Base-by-base conservation (phyloP, 2,329 filamentous ascomycete genomes). In the Trichoderma atrobrunneum region DNA sequence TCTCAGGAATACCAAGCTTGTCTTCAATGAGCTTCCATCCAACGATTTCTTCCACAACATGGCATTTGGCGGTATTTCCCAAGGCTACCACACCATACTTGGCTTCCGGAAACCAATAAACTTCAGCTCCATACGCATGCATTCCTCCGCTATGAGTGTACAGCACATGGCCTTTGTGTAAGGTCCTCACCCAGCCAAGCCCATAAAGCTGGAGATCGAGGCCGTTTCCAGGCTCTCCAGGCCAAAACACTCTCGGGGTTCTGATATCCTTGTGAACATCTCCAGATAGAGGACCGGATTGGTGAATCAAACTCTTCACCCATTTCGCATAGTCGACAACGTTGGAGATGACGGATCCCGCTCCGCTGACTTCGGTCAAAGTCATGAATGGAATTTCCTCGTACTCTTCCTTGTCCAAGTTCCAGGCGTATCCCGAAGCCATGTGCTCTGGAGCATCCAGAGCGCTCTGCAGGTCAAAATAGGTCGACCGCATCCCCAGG, bases 311-410 rank as follows among this genome's bases (percentile, higher is more conserved):
- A 24, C 84, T 85, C 30, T 80, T 79, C 3, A 88, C 74, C 87
- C 87, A 90, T 74, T 83, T 84, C 2, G 81, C 77, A 75, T 87
- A 88, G 78, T 89, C 87, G 8, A 80, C 67, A 1, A 85, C 85
- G 61, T 82, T 86, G 26, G 84, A 85, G 26, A 88, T 78, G 59
- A 83, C 77, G 12, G 78, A 79, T 1, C 83, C 84, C 1, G 84
- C 84, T 14, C 84, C 84, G 73, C 81, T 80, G 30, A 79, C 73
- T 75, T 79, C 81, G 30, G 71, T 62, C 6, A 76, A 70, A 5
- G 75, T 71, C 36, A 77, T 73, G 14, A 78, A 74, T 5, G 82
- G 76, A 16, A 78, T 75, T 8, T 76, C 72, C 0, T 74, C 71
- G 11, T 81, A 75, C 4, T 74, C 30, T 0, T 74, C 74, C 1